Evolutionary conservation across 2,329 filamentous ascomycete species (phyloP), one percentile per base, ranked within the genome.

Genomic region (Zasmidium cellare): DNA sequence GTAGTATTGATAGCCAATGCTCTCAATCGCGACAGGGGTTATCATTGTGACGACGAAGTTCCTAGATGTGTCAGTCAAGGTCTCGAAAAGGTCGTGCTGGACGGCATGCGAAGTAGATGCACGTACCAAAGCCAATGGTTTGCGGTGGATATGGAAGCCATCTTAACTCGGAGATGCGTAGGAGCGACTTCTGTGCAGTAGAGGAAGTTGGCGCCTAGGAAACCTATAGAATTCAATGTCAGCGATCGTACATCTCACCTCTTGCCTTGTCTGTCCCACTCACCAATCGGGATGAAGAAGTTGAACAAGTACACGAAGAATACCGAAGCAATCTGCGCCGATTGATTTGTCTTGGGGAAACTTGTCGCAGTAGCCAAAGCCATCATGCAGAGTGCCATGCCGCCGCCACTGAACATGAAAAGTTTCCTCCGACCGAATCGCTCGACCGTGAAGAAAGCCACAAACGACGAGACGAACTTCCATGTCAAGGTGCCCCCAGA

Each of bases 101-200:
- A n/a, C n/a, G n/a, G n/a, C n/a, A n/a, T n/a, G n/a, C n/a, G n/a
- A n/a, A n/a, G n/a, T n/a, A n/a, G n/a, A n/a, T n/a, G n/a, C n/a
- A n/a, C n/a, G n/a, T n/a, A n/a, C n/a, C n/a, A 80, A 20, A 81
- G 72, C 80, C 80, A 82, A 61, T 80, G 77, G 62, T 79, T 81
- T 0, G 78, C 82, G 0, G 82, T 84, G 0, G 79, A 81, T 31
- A 85, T 80, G 41, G 80, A 79, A 2, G 80, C 79, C 77, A 85
- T 84, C 22, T 80, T 77, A 56, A 82, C 45, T 18, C 23, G 18
- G 3, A 18, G 12, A 23, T 12, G 9, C 9, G 66, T 49, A 11
- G 67, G 67, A 2, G 59, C 59, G 9, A 69, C 63, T 35, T 69
- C 67, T 9, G 58, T 62, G 16, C 58, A 57, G 35, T 63, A 59